Conservation (phyloP, 139 green algal genomes). For the Chlamydomonas sp. region DNA sequence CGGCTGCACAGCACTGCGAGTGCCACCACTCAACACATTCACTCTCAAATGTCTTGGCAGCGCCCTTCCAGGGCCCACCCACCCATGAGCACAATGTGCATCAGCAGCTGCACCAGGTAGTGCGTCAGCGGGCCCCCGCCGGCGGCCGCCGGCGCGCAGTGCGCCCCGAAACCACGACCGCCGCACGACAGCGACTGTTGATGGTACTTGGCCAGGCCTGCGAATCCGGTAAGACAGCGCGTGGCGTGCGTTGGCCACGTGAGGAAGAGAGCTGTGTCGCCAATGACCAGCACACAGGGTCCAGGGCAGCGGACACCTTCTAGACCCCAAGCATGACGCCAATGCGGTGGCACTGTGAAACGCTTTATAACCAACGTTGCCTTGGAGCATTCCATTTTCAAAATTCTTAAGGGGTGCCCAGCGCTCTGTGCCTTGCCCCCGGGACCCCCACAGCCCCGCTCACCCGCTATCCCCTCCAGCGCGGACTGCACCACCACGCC, state of each 20-base stretch:
- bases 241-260: neutral
- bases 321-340: neutral
- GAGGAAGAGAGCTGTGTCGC: neutral
- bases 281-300: neutral
- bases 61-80: constrained; percentile 55
- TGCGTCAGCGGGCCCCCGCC: constrained; percentile 27
- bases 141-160: constrained; percentile 35
- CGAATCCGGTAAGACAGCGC: no score
- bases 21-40: neutral
- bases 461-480: constrained; percentile 49
- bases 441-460: neutral
- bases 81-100: constrained; percentile 24
- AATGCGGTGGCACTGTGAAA: no score
- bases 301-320: neutral
- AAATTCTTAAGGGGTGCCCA: no score
- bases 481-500: constrained; percentile 62
- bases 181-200: constrained; percentile 31
- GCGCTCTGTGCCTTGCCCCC: no score
- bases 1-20: no score
- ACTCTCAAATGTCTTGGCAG: constrained; percentile 66
- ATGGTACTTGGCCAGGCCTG: constrained; percentile 34
- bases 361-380: no score
- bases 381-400: no score
- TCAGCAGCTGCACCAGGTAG: constrained; percentile 44
- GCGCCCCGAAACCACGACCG: constrained; percentile 6